A percentile compares a stretch with the other conserved stretches of the same genome.
Evolutionary conservation across 2,329 filamentous ascomycete genomes (phyloP).

Genomic region (Colletotrichum endophyticum): DNA sequence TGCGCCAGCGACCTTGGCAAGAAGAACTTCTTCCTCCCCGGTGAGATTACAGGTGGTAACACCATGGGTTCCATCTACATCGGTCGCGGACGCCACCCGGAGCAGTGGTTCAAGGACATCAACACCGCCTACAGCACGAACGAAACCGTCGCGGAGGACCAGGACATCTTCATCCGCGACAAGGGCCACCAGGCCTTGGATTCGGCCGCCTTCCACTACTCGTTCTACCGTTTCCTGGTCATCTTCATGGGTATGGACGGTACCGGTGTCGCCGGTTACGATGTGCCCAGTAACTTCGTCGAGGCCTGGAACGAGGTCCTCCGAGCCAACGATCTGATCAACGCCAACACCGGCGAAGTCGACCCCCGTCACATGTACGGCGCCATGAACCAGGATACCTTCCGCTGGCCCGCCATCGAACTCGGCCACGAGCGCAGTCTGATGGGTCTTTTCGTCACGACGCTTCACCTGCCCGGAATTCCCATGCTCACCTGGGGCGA

Average conservation of each 20-base stretch:
- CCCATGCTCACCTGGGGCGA: slow-evolving; percentile 68
- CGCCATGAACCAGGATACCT: slow-evolving; percentile 69
- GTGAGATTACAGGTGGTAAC: slow-evolving; percentile 70
- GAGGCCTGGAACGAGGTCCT: slow-evolving; percentile 62
- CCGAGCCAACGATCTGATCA: slow-evolving; percentile 63
- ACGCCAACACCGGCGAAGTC: slow-evolving; percentile 63
- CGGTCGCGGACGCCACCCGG: slow-evolving; percentile 59
- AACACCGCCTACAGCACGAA: slow-evolving; percentile 23
- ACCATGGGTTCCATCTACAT: slow-evolving; percentile 65
- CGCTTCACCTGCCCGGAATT: slow-evolving; percentile 65
- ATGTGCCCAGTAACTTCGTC: slow-evolving; percentile 41
- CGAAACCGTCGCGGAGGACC: slow-evolving; percentile 2
- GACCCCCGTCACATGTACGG: slow-evolving; percentile 71
- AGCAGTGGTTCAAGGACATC: slow-evolving; percentile 24
- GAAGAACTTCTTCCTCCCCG: slow-evolving; percentile 67
- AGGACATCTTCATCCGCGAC: slow-evolving; percentile 57
- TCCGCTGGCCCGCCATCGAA: slow-evolving; percentile 65
- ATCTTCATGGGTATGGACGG: slow-evolving; percentile 37
- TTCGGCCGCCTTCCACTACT: slow-evolving; percentile 46
- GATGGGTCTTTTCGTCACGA: slow-evolving; percentile 62
- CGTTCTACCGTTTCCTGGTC: slow-evolving; percentile 31
- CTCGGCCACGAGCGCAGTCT: slow-evolving; percentile 63
- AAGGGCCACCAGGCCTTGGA: slow-evolving; percentile 54
- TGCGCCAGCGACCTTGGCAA: slow-evolving; percentile 63
- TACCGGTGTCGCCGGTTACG: slow-evolving; percentile 32